A percentile compares a stretch with the other conserved stretches of the same genome.
Conservation (phyloP, 192 early-diverging fungal genomes). For the Coemansia sp. region DNA sequence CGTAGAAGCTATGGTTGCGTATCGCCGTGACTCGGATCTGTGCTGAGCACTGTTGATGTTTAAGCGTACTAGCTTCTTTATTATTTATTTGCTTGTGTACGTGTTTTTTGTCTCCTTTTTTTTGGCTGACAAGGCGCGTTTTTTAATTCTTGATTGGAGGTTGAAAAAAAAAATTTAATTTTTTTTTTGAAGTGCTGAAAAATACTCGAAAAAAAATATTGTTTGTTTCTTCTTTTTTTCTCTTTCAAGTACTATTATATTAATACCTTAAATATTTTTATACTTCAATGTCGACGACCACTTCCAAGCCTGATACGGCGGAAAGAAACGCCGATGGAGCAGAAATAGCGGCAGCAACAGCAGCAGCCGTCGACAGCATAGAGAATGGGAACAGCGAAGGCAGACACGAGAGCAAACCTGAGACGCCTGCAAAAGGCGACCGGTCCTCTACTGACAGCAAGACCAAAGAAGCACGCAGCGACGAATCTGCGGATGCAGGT, state of each 20-base stretch:
- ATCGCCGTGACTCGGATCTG: conserved; percentile 65
- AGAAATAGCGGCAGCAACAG: not conserved
- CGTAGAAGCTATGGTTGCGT: conserved; percentile 85
- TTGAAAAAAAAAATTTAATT: not conserved
- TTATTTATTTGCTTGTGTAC: not conserved
- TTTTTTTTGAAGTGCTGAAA: conserved; percentile 1
- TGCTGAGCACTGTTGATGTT: conserved; percentile 13
- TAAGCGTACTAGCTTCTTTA: not conserved
- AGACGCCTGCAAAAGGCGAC: no score
- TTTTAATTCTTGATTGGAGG: not conserved
- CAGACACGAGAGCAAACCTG: no score
- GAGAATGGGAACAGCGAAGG: not conserved
- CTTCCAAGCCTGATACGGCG: no score
- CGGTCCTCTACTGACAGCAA: no score
- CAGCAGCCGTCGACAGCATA: not conserved
- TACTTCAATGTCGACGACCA: no score
- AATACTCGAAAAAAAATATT: not conserved
- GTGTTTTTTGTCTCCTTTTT: not conserved
- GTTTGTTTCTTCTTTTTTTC: no score
- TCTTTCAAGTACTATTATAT: not conserved
- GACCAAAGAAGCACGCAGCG: not conserved
- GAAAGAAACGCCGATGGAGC: not conserved
- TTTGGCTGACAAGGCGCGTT: not conserved
- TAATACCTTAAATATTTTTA: not conserved
- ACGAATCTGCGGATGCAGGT: conserved; percentile 1